phyloP scores from a whole-genome alignment of 108 stramenopile genomes.

The Fistulifera pelliculosa region DNA sequence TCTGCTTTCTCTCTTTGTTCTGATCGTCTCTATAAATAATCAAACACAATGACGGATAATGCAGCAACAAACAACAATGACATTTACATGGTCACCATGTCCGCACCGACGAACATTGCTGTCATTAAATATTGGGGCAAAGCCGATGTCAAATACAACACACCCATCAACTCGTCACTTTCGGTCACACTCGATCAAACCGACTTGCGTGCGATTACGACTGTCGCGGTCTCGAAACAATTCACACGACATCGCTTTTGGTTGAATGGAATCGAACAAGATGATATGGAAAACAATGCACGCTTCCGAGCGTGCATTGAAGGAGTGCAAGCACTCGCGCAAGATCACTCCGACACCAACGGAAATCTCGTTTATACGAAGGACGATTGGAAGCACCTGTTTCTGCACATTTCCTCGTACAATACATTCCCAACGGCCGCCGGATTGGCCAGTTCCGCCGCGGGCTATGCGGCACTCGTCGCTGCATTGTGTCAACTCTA shows the following conservation, averaged over 20 bases:
- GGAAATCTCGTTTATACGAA: conserved; percentile 42
- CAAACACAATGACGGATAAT: too few species aligned
- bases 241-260: conserved; percentile 86
- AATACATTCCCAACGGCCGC: conserved; percentile 99
- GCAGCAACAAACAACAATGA: too few species aligned
- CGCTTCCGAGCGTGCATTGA: conserved; percentile 80
- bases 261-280: conserved; percentile 88
- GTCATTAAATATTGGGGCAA: conserved; percentile 99
- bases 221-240: conserved; percentile 59
- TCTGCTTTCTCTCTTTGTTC: too few species aligned
- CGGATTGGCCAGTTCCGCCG: conserved; percentile 89
- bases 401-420: conserved; percentile 79
- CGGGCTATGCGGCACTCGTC: conserved; percentile 92
- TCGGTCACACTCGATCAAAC: conserved; percentile 87
- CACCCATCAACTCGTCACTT: conserved; percentile 88
- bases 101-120: conserved; percentile 94
- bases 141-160: conserved; percentile 82
- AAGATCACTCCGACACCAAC: conserved; percentile 22
- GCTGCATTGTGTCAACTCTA: conserved; percentile 73
- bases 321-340: conserved; percentile 50
- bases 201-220: conserved; percentile 91
- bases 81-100: conserved; percentile 75
- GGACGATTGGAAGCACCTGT: conserved; percentile 63
- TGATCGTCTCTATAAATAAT: too few species aligned
- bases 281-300: conserved; percentile 31